Evolutionary conservation across 148 eudicot genomes (phyloP), one percentile per base, ranked within the genome.

Genomic region (Camellia lanceoleosa): DNA sequence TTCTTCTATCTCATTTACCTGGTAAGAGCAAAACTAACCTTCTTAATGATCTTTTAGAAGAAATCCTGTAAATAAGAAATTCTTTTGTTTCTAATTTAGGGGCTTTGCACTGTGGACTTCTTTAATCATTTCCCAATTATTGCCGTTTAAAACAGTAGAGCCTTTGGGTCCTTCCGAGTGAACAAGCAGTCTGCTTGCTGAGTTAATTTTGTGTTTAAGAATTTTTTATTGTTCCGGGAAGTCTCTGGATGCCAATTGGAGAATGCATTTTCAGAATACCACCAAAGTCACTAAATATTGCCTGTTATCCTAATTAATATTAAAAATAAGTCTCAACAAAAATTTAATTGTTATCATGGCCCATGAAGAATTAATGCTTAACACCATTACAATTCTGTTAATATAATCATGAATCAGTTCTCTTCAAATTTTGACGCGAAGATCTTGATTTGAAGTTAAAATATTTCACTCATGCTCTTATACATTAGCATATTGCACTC

Each of bases 101-200:
- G 13, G 58, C 58, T 55, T 55, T 11, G 58, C 58, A 55, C 9
- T 7, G 10, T 6, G 58, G 58, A 55, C 58, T 11, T 11, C 58
- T 55, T 55, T 3, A 7, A 55, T 11, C 58, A 8, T 6, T 10
- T 55, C 10, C 58, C 11, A 55, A 55, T 2, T 55, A 12, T 55
- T 11, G 13, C 58, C 10, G 0, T 55, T 8, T 55, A 11, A 55
- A 55, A 55, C 13, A 11, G 13, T 7, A 8, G 58, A 55, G 58
- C 58, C 10, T 55, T 55, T 55, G 3, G 9, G 58, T 11, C 11
- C 58, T 55, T 16, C 11, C 5, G 58, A 55, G 58, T 8, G 12
- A 55, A 55, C 13, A 44, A 69, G 73, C 73, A 44, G 41, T 69
- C 41, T 51, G 75, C 59, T 72, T 72, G 60, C 18, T 72, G 6